These are phyloP conservation scores for Luffa acutangula DNA, from an alignment of 306 rosid genomes.

Conservation along the genomic window DNA sequence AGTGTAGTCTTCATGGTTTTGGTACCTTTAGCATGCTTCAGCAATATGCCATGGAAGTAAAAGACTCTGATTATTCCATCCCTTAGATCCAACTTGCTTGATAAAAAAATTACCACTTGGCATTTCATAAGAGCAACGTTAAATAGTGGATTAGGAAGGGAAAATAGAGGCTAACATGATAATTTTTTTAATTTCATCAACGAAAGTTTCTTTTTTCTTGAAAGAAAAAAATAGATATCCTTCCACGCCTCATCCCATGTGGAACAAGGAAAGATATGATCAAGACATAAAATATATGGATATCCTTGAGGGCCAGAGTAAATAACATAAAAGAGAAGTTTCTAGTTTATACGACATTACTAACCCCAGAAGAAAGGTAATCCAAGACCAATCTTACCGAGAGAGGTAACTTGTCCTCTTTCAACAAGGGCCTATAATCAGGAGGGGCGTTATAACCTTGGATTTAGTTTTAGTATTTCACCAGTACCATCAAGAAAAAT, in stretches of 20 bases:
- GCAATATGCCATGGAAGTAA: too few relatives aligned
- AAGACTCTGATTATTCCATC: too few relatives aligned
- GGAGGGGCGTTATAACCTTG: conserved; percentile 77
- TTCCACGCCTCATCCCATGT: background rate
- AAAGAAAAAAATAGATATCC: background rate
- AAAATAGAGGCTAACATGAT: too few relatives aligned
- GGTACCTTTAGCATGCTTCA: too few relatives aligned
- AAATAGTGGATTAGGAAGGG: too few relatives aligned
- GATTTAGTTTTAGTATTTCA: conserved; percentile 75
- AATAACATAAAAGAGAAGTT: background rate
- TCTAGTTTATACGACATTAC: background rate
- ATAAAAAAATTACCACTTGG: too few relatives aligned
- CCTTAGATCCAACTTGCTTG: too few relatives aligned
- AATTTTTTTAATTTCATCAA: background rate
- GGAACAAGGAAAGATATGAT: background rate
- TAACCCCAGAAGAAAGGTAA: conserved; percentile 3
- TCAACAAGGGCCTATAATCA: conserved; percentile 72
- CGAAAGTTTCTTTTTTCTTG: background rate
- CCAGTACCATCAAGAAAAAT: conserved; percentile 33
- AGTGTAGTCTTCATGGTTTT: too few relatives aligned
- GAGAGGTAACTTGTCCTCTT: conserved; percentile 57
- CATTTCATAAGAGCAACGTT: too few relatives aligned
- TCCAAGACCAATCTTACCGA: conserved; percentile 57
- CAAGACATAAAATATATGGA: background rate
- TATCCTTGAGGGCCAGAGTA: background rate